These are phyloP conservation scores for Clonostachys rhizophaga DNA, from an alignment of 2,329 filamentous ascomycete genomes.

Conservation along the genomic window DNA sequence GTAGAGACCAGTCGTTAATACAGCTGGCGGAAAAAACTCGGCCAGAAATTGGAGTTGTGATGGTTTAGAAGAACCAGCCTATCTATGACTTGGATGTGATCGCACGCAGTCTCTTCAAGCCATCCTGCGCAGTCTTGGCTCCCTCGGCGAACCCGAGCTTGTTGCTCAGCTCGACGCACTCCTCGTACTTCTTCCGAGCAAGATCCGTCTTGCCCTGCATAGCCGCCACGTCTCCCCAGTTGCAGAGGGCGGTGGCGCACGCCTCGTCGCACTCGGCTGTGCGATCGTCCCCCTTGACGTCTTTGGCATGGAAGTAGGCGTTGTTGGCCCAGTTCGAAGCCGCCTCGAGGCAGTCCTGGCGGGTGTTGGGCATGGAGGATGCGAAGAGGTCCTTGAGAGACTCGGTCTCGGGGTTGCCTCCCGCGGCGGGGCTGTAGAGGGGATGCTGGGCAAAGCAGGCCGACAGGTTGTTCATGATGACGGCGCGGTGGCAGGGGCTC, in stretches of 20 bases:
- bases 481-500: slow-evolving; percentile 69
- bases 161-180: slow-evolving; percentile 60
- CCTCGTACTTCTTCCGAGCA: slow-evolving; percentile 63
- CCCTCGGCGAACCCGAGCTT: slow-evolving; percentile 48
- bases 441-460: slow-evolving; percentile 68
- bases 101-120: slow-evolving; percentile 29
- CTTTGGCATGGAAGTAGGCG: slow-evolving; percentile 61
- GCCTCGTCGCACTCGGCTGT: slow-evolving; percentile 79
- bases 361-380: slow-evolving; percentile 34
- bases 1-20: too few relatives aligned
- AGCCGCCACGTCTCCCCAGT: slow-evolving; percentile 78
- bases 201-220: slow-evolving; percentile 62
- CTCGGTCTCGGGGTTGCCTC: slow-evolving; percentile 12
- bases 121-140: slow-evolving; percentile 45
- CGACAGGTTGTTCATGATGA: slow-evolving; percentile 83
- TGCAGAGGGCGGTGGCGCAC: slow-evolving; percentile 80
- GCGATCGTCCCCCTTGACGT: slow-evolving; percentile 61
- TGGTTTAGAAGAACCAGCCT: too few relatives aligned
- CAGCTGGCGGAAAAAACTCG: too few relatives aligned
- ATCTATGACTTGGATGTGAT: background rate
- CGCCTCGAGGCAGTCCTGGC: slow-evolving; percentile 60
- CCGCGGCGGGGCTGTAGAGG: slow-evolving; percentile 19
- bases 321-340: slow-evolving; percentile 77
- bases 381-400: slow-evolving; percentile 17
- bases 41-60: too few relatives aligned